These are phyloP conservation scores for Botrytis elliptica DNA, from an alignment of 2,329 filamentous ascomycete species.

Conservation along the genomic window DNA sequence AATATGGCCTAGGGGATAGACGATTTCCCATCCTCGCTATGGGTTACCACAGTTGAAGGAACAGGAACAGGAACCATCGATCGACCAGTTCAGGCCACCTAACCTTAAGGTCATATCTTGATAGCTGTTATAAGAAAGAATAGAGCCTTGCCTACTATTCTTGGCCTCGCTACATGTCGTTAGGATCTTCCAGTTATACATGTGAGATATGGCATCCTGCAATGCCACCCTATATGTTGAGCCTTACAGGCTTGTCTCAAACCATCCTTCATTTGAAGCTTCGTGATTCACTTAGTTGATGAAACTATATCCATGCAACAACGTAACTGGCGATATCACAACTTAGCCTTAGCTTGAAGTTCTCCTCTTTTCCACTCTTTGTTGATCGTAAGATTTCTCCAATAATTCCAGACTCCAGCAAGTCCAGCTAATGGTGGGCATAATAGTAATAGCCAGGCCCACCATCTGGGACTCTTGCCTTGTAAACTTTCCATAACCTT, in stretches of 20 bases:
- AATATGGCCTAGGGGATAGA: not conserved
- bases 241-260: not conserved
- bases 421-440: slow-evolving; percentile 73
- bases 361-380: slow-evolving; percentile 65
- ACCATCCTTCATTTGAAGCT: not conserved
- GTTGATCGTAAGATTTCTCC: slow-evolving; percentile 69
- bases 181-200: not conserved
- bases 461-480: slow-evolving; percentile 54
- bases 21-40: not conserved
- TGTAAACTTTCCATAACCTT: slow-evolving; percentile 63
- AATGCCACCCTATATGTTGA: not conserved
- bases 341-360: slow-evolving; percentile 57
- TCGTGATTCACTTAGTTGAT: too few relatives aligned
- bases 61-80: not conserved
- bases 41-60: not conserved
- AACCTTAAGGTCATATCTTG: not conserved
- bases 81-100: not conserved
- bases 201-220: not conserved
- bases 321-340: slow-evolving; percentile 41
- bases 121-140: not conserved
- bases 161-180: not conserved
- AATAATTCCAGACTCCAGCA: slow-evolving; percentile 69
- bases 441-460: slow-evolving; percentile 69
- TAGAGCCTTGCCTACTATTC: not conserved
- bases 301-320: not conserved